Percentiles rank a stretch among this genome's conserved stretches.
Evolutionary conservation across 169 alveolate species (phyloP).

Genomic region (Plasmodium gonderi): DNA sequence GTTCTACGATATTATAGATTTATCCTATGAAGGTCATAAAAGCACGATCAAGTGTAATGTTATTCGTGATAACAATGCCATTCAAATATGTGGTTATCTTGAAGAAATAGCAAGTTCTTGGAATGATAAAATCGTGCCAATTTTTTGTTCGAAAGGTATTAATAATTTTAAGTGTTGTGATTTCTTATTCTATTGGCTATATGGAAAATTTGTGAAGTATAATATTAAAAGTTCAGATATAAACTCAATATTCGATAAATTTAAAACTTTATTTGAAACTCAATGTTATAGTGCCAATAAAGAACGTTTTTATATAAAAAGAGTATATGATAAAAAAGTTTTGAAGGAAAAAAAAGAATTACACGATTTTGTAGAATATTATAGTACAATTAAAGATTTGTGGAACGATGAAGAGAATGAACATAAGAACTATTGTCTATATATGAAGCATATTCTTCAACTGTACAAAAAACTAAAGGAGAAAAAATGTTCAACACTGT

Average conservation of each 20-base stretch:
- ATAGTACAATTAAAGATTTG: neutral
- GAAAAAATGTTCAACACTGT: neutral
- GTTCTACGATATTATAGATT: neutral
- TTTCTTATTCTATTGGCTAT: neutral
- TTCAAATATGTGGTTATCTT: neutral
- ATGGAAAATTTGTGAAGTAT: neutral
- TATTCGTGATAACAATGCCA: neutral
- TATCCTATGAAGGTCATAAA: neutral
- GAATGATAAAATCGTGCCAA: neutral
- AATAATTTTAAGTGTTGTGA: neutral
- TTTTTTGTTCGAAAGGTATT: neutral
- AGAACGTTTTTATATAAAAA: neutral
- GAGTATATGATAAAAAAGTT: neutral
- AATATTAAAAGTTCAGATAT: neutral
- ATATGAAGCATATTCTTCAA: neutral
- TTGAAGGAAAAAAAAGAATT: neutral
- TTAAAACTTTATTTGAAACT: neutral
- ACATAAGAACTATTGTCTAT: neutral
- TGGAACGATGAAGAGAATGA: neutral
- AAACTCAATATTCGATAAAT: neutral
- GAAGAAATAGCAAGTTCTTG: neutral
- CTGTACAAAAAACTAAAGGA: neutral
- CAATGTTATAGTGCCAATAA: neutral
- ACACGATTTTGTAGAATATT: neutral
- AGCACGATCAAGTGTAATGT: neutral